These are phyloP conservation scores for Solanum chacoense DNA, from an alignment of 305 asterid species.

Conservation along the genomic window DNA sequence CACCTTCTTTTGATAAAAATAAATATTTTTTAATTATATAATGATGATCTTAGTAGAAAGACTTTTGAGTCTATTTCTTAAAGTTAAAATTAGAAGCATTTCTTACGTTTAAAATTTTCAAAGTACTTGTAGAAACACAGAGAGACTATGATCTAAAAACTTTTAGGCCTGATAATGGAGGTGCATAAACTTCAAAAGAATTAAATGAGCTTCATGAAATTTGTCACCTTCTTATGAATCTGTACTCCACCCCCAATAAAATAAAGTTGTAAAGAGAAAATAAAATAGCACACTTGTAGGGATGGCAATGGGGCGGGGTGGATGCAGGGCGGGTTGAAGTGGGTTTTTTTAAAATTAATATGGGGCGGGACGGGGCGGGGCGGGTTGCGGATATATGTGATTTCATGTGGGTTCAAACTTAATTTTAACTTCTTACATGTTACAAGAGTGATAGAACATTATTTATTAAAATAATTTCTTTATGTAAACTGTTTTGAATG, in stretches of 20 bases:
- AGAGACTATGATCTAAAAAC: not conserved
- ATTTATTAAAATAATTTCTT: too few species aligned
- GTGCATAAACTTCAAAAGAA: not conserved
- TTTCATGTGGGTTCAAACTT: too few species aligned
- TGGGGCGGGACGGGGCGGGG: too few species aligned
- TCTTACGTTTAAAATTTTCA: not conserved
- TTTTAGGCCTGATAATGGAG: not conserved
- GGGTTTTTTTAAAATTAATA: too few species aligned
- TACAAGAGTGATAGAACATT: too few species aligned
- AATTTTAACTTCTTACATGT: too few species aligned
- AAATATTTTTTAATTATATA: too few species aligned
- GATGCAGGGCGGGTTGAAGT: too few species aligned
- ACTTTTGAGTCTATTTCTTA: not conserved
- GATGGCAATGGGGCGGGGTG: too few species aligned
- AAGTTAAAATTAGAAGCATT: not conserved
- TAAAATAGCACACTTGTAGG: too few species aligned
- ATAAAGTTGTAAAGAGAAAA: not conserved
- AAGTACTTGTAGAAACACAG: not conserved
- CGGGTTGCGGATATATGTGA: too few species aligned
- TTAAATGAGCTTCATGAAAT: not conserved
- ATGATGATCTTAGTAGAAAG: not conserved
- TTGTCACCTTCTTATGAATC: not conserved
- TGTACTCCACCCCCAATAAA: not conserved
- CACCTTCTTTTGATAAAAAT: not conserved
- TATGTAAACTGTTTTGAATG: too few species aligned